Base-by-base conservation (phyloP, 352 stramenopile genomes). In the Phytophthora megakarya region DNA sequence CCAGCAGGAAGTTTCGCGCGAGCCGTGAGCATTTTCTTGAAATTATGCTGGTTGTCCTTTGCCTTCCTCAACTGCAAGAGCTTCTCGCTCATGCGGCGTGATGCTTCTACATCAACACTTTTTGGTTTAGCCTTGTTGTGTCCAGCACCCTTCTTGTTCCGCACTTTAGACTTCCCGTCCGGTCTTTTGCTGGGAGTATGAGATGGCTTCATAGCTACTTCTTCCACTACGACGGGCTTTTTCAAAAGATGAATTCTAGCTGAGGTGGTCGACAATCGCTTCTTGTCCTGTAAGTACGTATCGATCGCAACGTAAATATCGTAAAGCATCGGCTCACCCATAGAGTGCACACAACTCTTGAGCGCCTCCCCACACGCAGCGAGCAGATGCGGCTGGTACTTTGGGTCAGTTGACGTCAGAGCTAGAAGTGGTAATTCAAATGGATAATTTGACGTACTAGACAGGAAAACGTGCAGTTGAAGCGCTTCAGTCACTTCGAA, bases 251-350 rank as follows among this genome's bases (percentile, higher is more conserved):
- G 60, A 40, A 80, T 66, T 49, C 70, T 75, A 22, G 69, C 48
- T n/a, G 55, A 43, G 3, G 59, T 70, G 38, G 30, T 81, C 0
- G 44, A 40, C 16, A 79, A 60, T 12, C 68, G 61, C 9, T 53
- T 59, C 10, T 63, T 53, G 21, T 87, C 65, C 10, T 75, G 65
- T 13, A 90, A 54, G 30, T 86, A 72, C 3, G 70, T 76, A 46
- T 93, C 83, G 11, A 92, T 70, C 1, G 81, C 75, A 40, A 89
- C 83, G 47, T 77, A 89, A 18, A 95, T 75, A 40, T 93, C 83
- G 61, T 93, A 95, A 15, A 95, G 72, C 73, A 93, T 86, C 2
- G 87, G 87, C 15, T 92, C 87, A 6, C 87, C 87, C 7, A 93
- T 69, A 1, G 70, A 72, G 12, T 72, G 73, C 9, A 71, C 59